Percentiles rank a stretch among this genome's conserved stretches.
These are phyloP conservation scores for Alopecurus myosuroides DNA, from an alignment of 176 grass and related monocot species.

Conservation along the genomic window DNA sequence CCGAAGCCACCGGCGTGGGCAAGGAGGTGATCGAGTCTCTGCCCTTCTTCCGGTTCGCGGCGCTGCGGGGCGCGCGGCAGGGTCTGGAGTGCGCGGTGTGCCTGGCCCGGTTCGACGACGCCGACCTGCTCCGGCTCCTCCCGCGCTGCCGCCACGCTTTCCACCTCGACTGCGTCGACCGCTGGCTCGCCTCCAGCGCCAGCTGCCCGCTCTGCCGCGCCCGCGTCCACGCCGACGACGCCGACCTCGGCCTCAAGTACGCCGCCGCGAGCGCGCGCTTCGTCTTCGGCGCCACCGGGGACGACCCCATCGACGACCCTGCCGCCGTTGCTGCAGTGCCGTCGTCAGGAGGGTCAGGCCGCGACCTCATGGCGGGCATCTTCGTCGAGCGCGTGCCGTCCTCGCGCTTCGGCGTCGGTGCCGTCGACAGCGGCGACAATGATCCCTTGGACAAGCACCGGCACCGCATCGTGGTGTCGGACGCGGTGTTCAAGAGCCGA, in stretches of 20 bases:
- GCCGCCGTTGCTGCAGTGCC: neutral
- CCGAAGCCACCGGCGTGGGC: slow-evolving; percentile 27
- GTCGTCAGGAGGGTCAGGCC: neutral
- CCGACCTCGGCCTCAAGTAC: slow-evolving; percentile 41
- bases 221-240: slow-evolving; percentile 36
- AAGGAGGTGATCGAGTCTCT: slow-evolving; percentile 66
- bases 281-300: slow-evolving; percentile 26
- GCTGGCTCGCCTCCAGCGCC: slow-evolving; percentile 66
- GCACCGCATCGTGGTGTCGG: slow-evolving; percentile 78
- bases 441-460: slow-evolving; percentile 48
- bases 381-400: slow-evolving; percentile 66
- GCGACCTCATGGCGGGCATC: slow-evolving; percentile 40
- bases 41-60: slow-evolving; percentile 79
- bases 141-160: slow-evolving; percentile 85
- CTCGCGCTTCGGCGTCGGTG: slow-evolving; percentile 10
- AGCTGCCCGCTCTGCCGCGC: slow-evolving; percentile 84
- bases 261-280: slow-evolving; percentile 46
- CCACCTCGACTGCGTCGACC: slow-evolving; percentile 77
- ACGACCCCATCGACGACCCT: slow-evolving; percentile 10
- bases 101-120: slow-evolving; percentile 65
- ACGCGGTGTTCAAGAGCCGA: slow-evolving; percentile 69
- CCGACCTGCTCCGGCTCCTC: slow-evolving; percentile 78
- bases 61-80: slow-evolving; percentile 54
- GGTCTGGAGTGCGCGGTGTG: slow-evolving; percentile 92
- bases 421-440: neutral